Evolutionary conservation across 768 basidiomycete species (phyloP), one percentile per base, ranked within the genome.

Genomic region (Boletus insuetus): DNA sequence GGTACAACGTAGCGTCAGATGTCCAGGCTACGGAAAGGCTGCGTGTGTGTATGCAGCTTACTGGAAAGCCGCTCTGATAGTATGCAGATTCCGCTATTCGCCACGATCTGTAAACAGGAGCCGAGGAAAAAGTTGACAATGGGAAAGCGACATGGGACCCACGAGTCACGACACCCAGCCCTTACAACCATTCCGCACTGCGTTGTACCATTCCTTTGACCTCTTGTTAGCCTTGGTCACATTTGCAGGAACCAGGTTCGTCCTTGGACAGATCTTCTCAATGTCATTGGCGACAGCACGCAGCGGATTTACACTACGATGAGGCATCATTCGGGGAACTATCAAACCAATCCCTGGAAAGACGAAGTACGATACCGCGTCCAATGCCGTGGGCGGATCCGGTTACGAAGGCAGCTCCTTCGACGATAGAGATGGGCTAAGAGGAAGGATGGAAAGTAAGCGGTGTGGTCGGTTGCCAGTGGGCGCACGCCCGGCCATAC

Each of bases 151-250:
- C 14, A 17, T 1, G 12, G 11, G 7, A 65, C 80, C 55, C 46
- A 80, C n/a, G n/a, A n/a, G n/a, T n/a, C n/a, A n/a, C 81, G n/a
- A 80, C 79, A 55, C 81, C 78, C 22, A 84, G 56, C 4, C 75
- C 62, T 4, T 80, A 80, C 10, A 81, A 65, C 11, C 61, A 1
- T n/a, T n/a, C n/a, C n/a, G 66, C 62, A 14, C 63, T 61, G 0
- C 50, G 46, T 3, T 68, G 67, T 3, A 84, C 64, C 67, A 82
- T 71, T 8, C 26, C 51, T 51, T 74, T 65, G 2, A 83, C 80
- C 9, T 79, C 72, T 1, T 58, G 59, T 49, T 82, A 80, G 2
- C 61, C 24, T 26, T 40, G 10, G 69, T 61, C 3, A 83, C 76
- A 54, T 82, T 78, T 2, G 68, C 78, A 12, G 68, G 46, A 1